Conservation (phyloP, 2,329 filamentous ascomycete species). For the Endocalyx cinctus region DNA sequence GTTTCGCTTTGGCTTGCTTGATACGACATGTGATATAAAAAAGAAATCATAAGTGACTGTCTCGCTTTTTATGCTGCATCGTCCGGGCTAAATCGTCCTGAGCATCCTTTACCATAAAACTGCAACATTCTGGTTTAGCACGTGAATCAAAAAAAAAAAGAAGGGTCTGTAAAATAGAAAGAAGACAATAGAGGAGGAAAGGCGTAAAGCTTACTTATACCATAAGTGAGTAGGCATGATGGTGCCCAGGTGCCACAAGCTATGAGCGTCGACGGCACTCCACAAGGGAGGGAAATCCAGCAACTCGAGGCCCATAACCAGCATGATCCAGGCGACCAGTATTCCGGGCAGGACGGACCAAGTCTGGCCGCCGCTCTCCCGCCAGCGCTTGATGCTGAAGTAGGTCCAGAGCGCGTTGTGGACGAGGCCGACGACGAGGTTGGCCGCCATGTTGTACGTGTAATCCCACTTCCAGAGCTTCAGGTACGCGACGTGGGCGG, state of each 20-base stretch:
- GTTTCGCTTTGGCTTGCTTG: too few species aligned
- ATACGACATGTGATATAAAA: too few species aligned
- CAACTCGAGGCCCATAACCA: constrained; percentile 93
- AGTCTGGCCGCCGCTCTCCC: constrained; percentile 59
- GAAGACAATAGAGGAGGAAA: constrained; percentile 2
- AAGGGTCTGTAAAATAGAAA: constrained; percentile 4
- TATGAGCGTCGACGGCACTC: constrained; percentile 86
- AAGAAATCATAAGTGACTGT: too few species aligned
- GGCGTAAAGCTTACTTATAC: constrained; percentile 66
- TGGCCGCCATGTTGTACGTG: constrained; percentile 96
- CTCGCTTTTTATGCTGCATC: constrained; percentile 43
- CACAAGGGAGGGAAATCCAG: constrained; percentile 86
- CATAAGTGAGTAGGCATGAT: constrained; percentile 83
- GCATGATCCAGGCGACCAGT: constrained; percentile 84
- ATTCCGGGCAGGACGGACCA: constrained; percentile 91
- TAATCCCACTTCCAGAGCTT: constrained; percentile 90
- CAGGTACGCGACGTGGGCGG: constrained; percentile 75
- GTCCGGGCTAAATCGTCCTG: constrained; percentile 70
- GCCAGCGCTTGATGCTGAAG: constrained; percentile 74
- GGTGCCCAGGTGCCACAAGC: constrained; percentile 91
- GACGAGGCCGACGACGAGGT: constrained; percentile 74
- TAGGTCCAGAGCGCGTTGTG: constrained; percentile 82
- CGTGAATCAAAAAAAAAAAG: neutral
- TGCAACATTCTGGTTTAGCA: constrained; percentile 31
- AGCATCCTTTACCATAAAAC: constrained; percentile 82